Evolutionary conservation across 164 flowering plant genomes (phyloP), one percentile per base, ranked within the genome.

Genomic region (Dillenia turbinata): DNA sequence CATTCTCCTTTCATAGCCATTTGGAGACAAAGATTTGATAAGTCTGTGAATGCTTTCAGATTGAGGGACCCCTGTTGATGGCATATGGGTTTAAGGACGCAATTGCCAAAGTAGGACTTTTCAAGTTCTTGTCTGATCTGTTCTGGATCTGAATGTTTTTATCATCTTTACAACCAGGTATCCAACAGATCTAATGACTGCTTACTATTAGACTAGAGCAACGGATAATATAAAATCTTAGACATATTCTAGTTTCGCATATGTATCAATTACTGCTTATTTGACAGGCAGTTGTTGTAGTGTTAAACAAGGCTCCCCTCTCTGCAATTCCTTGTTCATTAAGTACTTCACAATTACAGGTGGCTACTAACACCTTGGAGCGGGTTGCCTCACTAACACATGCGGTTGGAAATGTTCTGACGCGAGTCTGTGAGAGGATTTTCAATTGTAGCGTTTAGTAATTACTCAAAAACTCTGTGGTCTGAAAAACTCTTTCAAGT

Each of bases 131-230:
- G 54, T 84, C 86, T 2, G 85, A 84, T 62, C 70, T 84, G 24
- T 84, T 84, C 61, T 84, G 84, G 83, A 77, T 84, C 44, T 86
- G 86, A 49, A 78, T 84, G 89, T 82, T 84, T 69, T 19, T 84
- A 80, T 71, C 86, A 84, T 74, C 69, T 84, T 6, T 84, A 84
- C 74, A 84, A 84, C 60, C 89, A 84, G 86, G 89, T 84, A 64
- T 17, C 40, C 0, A 0, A 33, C 40, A 33, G 5, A 33, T 33
- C 40, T 33, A 33, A 33, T 33, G 0, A 33, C 7, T 33, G 40
- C 40, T 26, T 26, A 1, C 3, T 26, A 26, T 26, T 2, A 26
- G 40, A 2, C 1, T 26, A 26, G 40, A 2, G 40, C 40, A 26
- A 26, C 0, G 40, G 40, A 33, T 5, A 33, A 33, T 33, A 33